Conservation (phyloP, 2,329 filamentous ascomycete species). For the Pseudodiploospora longispora region DNA sequence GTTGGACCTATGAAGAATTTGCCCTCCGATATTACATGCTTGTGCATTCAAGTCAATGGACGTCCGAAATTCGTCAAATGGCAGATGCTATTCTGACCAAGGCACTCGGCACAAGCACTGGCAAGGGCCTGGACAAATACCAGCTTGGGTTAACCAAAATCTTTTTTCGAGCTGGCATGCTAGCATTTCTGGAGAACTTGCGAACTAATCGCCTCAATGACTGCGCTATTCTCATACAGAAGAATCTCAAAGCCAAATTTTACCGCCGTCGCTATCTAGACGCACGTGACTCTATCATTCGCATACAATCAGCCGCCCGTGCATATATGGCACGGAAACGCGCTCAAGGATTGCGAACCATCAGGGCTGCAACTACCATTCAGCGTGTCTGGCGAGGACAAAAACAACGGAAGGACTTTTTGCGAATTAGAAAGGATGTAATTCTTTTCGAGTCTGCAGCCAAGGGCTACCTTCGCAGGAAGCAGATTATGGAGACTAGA, state of each 20-base stretch:
- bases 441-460: slow-evolving; percentile 82
- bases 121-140: slow-evolving; percentile 80
- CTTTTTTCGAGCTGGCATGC: slow-evolving; percentile 98
- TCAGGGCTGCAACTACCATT: slow-evolving; percentile 86
- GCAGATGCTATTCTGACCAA: slow-evolving; percentile 85
- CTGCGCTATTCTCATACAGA: slow-evolving; percentile 96
- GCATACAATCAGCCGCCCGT: slow-evolving; percentile 69
- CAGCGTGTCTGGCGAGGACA: slow-evolving; percentile 92
- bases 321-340: slow-evolving; percentile 70
- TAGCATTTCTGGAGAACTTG: slow-evolving; percentile 92
- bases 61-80: slow-evolving; percentile 87
- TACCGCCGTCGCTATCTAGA: slow-evolving; percentile 88
- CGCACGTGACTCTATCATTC: slow-evolving; percentile 71
- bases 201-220: slow-evolving; percentile 85
- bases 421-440: slow-evolving; percentile 71
- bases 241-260: slow-evolving; percentile 93
- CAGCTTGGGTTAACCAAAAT: slow-evolving; percentile 97
- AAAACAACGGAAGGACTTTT: slow-evolving; percentile 77
- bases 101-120: slow-evolving; percentile 71
- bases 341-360: slow-evolving; percentile 71
- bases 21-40: slow-evolving; percentile 97
- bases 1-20: slow-evolving; percentile 99
- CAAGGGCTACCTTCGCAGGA: slow-evolving; percentile 86
- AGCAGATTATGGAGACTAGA: slow-evolving; percentile 87
- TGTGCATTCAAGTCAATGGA: slow-evolving; percentile 83